phyloP scores from a whole-genome alignment of 495 filamentous ascomycete species.

The Tuber indicum region DNA sequence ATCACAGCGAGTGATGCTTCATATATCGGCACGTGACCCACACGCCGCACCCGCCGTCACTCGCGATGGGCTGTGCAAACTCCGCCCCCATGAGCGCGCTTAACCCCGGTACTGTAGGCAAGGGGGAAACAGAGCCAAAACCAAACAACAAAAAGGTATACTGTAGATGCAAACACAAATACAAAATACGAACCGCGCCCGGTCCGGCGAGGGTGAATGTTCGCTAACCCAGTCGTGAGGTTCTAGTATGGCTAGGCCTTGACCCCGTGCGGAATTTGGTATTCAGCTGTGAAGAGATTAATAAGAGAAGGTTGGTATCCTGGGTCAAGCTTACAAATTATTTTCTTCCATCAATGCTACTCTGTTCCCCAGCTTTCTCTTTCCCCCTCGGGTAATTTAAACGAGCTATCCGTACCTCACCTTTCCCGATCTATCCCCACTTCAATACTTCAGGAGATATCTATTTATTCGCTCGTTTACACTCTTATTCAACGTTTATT shows the following conservation, averaged over 20 bases:
- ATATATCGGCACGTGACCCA: neutral
- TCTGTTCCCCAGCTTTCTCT: neutral
- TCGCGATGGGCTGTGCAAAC: neutral
- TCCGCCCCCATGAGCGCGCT: neutral
- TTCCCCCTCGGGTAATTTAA: neutral
- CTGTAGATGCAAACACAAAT: neutral
- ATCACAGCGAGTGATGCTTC: neutral
- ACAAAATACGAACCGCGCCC: neutral
- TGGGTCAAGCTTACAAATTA: neutral
- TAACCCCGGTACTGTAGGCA: neutral
- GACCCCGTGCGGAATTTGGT: too few relatives aligned
- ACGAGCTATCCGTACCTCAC: neutral
- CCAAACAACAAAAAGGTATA: neutral
- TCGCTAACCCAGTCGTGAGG: neutral
- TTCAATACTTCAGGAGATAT: neutral
- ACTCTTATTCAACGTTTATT: neutral
- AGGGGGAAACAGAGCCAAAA: neutral
- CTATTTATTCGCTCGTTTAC: neutral
- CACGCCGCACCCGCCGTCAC: neutral
- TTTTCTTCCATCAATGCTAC: neutral
- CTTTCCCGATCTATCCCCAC: neutral
- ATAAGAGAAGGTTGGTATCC: neutral
- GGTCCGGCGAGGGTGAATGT: neutral
- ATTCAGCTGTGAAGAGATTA: neutral
- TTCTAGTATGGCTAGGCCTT: neutral